Evolutionary conservation across 2,329 filamentous ascomycete species (phyloP).

Genomic region (Clonostachys chloroleuca): DNA sequence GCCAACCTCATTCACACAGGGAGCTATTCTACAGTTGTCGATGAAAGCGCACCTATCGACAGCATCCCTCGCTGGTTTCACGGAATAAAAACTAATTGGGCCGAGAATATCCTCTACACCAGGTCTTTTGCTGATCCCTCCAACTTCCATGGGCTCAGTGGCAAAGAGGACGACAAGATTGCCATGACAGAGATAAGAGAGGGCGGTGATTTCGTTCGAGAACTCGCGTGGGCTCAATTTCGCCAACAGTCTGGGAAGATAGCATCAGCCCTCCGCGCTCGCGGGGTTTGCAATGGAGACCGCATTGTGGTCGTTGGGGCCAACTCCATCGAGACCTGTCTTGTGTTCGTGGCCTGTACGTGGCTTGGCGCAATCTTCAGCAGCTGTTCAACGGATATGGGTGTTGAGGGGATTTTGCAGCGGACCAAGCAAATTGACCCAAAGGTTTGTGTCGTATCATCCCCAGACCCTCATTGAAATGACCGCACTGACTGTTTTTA

Average conservation of each 20-base stretch:
- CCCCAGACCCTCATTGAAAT: not conserved
- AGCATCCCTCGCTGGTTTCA: conserved; percentile 72
- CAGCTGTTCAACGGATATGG: conserved; percentile 79
- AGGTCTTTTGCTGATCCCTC: conserved; percentile 27
- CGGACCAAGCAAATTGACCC: conserved; percentile 71
- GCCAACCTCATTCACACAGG: conserved; percentile 61
- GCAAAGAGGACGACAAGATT: conserved; percentile 68
- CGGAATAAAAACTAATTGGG: conserved; percentile 70
- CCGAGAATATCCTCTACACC: conserved; percentile 74
- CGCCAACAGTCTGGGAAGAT: conserved; percentile 53
- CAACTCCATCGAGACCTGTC: conserved; percentile 70
- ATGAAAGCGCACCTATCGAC: conserved; percentile 67
- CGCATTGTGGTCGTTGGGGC: conserved; percentile 71
- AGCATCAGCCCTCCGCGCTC: conserved; percentile 60
- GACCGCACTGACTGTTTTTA: conserved; percentile 13
- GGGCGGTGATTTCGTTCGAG: conserved; percentile 48
- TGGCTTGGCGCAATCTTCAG: conserved; percentile 74
- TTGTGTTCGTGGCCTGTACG: conserved; percentile 64
- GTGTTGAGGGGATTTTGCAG: conserved; percentile 72
- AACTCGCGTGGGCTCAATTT: conserved; percentile 66
- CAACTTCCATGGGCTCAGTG: conserved; percentile 33
- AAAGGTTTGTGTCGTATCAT: conserved; percentile 34
- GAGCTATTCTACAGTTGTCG: conserved; percentile 54
- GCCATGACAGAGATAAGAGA: conserved; percentile 72
- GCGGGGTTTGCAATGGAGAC: conserved; percentile 67